Evolutionary conservation across 352 stramenopile genomes (phyloP), one percentile per base, ranked within the genome.

Genomic region (Globisporangium splendens): DNA sequence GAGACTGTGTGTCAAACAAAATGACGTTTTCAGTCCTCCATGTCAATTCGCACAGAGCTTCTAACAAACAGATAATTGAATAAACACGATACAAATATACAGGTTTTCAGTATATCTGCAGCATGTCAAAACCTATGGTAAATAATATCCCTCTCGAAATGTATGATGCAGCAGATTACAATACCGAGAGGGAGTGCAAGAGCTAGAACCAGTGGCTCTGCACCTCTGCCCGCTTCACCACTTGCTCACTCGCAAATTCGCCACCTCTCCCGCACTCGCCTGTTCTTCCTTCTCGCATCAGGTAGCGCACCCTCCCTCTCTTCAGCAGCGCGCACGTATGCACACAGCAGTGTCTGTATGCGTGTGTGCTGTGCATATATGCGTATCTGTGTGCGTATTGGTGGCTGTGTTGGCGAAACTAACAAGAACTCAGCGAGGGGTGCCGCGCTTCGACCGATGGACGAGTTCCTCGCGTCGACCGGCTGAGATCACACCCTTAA

Each of bases 401-500:
- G 18, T 46, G 33, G 12, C 22, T 28, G 33, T 41, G 15, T 46
- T 47, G 13, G 39, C 39, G 39, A 2, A 43, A 63, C 69, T 76
- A 61, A 80, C 70, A 55, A 59, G 47, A 52, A 68, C 75, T 65
- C 77, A 84, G 77, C 77, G 77, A 83, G 74, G 77, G 77, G 77
- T 84, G 74, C 72, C 75, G 63, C 71, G 31, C 46, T 65, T 62
- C 59, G 70, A 54, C 55, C 72, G 28, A 72, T 79, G 64, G 66
- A 79, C 71, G 2, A 72, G 64, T 77, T 79, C 70, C 56, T 67
- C 77, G 66, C 51, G 71, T 65, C 71, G 62, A 56, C 61, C 58
- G 73, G 72, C 73, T 83, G 76, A 83, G 73, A 83, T 78, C 20
- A 83, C 52, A 83, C 72, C 71, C 71, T 35, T 86, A 78, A 72